Evolutionary conservation across 164 flowering plant genomes (phyloP), one percentile per base, ranked within the genome.

Genomic region (Berberis vulgaris): DNA sequence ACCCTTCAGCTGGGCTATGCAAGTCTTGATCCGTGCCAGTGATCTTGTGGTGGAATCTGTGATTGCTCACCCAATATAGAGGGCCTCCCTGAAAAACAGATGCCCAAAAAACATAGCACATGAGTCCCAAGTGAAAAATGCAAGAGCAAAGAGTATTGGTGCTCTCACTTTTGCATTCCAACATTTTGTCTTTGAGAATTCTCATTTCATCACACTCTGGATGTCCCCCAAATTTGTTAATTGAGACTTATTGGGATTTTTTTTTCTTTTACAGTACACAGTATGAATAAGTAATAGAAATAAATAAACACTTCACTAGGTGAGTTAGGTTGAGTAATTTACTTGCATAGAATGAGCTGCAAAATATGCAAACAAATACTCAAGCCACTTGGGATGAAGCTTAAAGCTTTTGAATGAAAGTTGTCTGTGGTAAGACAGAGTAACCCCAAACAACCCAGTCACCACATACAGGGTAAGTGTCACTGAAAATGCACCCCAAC

Each of bases 1-100:
- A 89, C 4, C 98, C 98, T 71, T 86, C 86, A 42, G 61, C 55
- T 41, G 96, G 98, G 62, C 89, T 88, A 68, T 91, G 98, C 4
- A 94, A 96, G 59, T 91, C 94, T 74, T 72, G 76, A 43, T 88
- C 91, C 1, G 96, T 77, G 70, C 88, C 98, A 61, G 87, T 79
- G 65, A 64, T 84, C 71, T 88, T 89, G 70, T 91, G 96, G 67
- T 91, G 96, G 61, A 69, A 84, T 61, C 98, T 82, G 54, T 88
- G 96, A 4, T 82, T 84, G 67, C 94, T 87, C 61, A 87, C 96
- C 98, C 98, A 91, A 70, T 84, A 87, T 62, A 87, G 74, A 49
- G 96, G 98, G 57, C 70, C 82, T 55, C 98, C 91, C 94, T 90
- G 79, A 60, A 43, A 26, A 26, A 26, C 26, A 26, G 26, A 26